Percentiles rank a stretch among this genome's conserved stretches.
Evolutionary conservation across 768 basidiomycete species (phyloP).

Genomic region (Symmetrospora coprosmae): DNA sequence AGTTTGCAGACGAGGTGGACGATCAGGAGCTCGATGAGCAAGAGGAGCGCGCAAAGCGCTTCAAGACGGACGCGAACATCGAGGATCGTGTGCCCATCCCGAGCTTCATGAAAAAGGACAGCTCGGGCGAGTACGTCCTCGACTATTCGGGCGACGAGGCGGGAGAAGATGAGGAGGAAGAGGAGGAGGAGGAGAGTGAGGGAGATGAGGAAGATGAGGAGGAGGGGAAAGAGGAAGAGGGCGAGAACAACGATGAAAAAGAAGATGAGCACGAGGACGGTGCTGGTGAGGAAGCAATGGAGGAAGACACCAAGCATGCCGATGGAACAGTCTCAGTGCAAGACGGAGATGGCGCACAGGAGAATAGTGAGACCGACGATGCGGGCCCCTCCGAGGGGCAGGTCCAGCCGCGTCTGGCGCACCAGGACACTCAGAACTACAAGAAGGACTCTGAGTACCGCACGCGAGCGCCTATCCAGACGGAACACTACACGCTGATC

Average conservation of each 20-base stretch:
- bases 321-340: neutral
- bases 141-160: too few relatives aligned
- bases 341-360: neutral
- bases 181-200: neutral
- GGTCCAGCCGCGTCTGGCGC: too few relatives aligned
- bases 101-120: constrained; percentile 6
- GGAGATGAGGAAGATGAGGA: neutral
- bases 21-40: constrained; percentile 1
- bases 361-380: neutral
- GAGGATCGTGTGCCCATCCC: constrained; percentile 11
- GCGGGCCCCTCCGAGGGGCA: neutral
- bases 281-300: neutral
- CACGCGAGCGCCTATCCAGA: too few relatives aligned
- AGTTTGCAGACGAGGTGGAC: constrained; percentile 10
- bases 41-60: neutral
- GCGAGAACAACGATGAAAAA: neutral
- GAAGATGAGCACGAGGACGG: neutral
- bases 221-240: neutral
- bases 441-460: too few relatives aligned
- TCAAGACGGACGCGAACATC: neutral
- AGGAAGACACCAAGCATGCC: neutral
- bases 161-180: constrained; percentile 2
- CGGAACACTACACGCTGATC: too few relatives aligned
- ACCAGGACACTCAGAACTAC: too few relatives aligned
- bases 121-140: neutral